Percentiles rank a stretch among this genome's conserved stretches.
These are phyloP conservation scores for Nakazawaea molendinolei DNA, from an alignment of 805 yeast species.

Conservation along the genomic window DNA sequence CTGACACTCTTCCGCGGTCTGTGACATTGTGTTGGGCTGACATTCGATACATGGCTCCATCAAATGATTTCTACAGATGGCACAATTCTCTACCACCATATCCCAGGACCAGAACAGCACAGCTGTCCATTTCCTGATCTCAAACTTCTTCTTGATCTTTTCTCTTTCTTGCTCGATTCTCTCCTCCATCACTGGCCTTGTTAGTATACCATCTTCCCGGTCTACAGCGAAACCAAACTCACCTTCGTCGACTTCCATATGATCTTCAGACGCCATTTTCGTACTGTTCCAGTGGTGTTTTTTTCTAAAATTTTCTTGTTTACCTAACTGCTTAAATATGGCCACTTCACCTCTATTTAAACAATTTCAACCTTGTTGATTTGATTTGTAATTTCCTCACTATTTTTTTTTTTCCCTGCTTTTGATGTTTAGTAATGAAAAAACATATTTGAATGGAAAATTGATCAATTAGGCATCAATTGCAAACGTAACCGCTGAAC, in stretches of 20 bases:
- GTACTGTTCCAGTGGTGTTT: conserved; percentile 1
- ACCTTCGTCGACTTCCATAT: conserved; percentile 9
- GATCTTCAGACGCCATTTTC: conserved; percentile 4
- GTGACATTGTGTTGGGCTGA: conserved; percentile 70
- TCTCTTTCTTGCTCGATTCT: not conserved
- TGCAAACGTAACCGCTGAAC: no score
- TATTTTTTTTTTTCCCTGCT: not conserved
- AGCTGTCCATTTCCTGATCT: conserved; percentile 96
- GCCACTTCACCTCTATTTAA: no score
- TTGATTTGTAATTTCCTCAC: conserved; percentile 2
- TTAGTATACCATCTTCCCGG: conserved; percentile 61
- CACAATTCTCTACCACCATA: conserved; percentile 91
- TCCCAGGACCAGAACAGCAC: conserved; percentile 99
- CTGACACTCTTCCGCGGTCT: conserved; percentile 67
- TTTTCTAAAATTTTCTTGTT: no score
- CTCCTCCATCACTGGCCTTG: no score
- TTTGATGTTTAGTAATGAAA: no score
- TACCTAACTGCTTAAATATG: no score
- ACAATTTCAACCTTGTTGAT: no score
- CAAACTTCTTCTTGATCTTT: conserved; percentile 61
- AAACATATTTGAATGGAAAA: no score
- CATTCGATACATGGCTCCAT: conserved; percentile 99
- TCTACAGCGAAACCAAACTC: not conserved
- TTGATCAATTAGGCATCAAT: no score
- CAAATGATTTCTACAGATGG: conserved; percentile 94